A percentile compares a stretch with the other conserved stretches of the same genome.
These are phyloP conservation scores for Fusarium setosum DNA, from an alignment of 2,329 filamentous ascomycete genomes.

Conservation along the genomic window DNA sequence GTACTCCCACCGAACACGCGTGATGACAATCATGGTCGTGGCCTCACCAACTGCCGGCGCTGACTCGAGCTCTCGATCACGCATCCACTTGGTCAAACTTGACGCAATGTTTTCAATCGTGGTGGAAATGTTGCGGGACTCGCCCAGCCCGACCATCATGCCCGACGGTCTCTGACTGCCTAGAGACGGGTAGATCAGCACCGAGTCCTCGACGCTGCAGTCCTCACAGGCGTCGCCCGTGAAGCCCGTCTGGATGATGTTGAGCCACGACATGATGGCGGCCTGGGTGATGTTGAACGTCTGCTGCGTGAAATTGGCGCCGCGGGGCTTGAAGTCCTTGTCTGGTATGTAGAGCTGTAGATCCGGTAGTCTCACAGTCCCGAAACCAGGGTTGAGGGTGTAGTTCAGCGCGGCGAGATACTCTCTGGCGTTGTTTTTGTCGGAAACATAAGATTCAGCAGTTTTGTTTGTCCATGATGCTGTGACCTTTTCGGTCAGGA, in stretches of 20 bases:
- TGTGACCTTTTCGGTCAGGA: not conserved
- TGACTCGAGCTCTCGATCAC: not conserved
- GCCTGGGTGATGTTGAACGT: constrained; percentile 18
- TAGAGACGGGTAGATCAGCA: not conserved
- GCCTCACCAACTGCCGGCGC: not conserved
- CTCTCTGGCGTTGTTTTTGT: fast-evolving
- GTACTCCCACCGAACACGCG: constrained; percentile 4
- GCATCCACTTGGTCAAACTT: constrained; percentile 26
- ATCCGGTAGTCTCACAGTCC: not conserved
- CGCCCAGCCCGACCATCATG: constrained; percentile 1
- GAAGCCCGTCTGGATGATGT: constrained; percentile 5
- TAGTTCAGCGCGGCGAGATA: constrained; percentile 9
- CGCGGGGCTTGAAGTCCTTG: not conserved
- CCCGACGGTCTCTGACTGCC: not conserved
- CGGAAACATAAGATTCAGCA: not conserved
- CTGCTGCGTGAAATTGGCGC: not conserved
- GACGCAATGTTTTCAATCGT: constrained; percentile 5
- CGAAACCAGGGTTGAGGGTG: not conserved
- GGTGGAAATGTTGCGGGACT: not conserved
- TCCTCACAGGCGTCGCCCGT: not conserved
- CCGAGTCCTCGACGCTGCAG: not conserved
- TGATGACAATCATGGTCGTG: not conserved
- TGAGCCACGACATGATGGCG: not conserved
- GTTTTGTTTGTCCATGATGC: constrained; percentile 1
- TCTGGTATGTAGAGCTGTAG: constrained; percentile 18